A percentile compares a stretch with the other conserved stretches of the same genome.
phyloP scores from a whole-genome alignment of 169 alveolate genomes.

The Haemoproteus tartakovskyi region DNA sequence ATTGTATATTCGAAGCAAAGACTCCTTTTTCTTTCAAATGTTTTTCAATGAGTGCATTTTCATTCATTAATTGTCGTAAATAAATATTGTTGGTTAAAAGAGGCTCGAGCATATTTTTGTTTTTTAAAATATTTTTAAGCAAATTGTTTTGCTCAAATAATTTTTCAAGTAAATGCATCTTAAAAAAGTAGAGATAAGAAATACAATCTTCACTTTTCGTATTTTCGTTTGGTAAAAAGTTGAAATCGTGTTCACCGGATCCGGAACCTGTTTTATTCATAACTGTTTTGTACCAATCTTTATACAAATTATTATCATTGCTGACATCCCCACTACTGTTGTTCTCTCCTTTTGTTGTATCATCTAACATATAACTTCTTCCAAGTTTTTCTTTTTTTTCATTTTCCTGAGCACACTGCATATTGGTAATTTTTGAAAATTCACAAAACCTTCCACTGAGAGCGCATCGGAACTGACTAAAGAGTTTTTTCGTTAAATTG shows the following conservation, averaged over 20 bases:
- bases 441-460: conserved; percentile 14
- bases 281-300: background rate
- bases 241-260: too few species aligned
- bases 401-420: background rate
- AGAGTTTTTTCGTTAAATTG: conserved; percentile 30
- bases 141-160: conserved; percentile 23
- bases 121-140: conserved; percentile 22
- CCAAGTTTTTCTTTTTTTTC: too few species aligned
- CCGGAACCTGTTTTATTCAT: too few species aligned
- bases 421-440: conserved; percentile 36
- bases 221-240: background rate
- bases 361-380: background rate
- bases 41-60: conserved; percentile 20
- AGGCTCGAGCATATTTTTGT: conserved; percentile 17
- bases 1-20: background rate
- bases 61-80: conserved; percentile 30
- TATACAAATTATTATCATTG: background rate
- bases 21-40: conserved; percentile 18
- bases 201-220: background rate
- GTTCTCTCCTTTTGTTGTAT: background rate
- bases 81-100: conserved; percentile 13
- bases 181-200: conserved; percentile 16
- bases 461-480: conserved; percentile 20
- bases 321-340: background rate
- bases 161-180: conserved; percentile 31